Conservation (phyloP, 2,329 filamentous ascomycete genomes). For the Aureobasidium sp. region DNA sequence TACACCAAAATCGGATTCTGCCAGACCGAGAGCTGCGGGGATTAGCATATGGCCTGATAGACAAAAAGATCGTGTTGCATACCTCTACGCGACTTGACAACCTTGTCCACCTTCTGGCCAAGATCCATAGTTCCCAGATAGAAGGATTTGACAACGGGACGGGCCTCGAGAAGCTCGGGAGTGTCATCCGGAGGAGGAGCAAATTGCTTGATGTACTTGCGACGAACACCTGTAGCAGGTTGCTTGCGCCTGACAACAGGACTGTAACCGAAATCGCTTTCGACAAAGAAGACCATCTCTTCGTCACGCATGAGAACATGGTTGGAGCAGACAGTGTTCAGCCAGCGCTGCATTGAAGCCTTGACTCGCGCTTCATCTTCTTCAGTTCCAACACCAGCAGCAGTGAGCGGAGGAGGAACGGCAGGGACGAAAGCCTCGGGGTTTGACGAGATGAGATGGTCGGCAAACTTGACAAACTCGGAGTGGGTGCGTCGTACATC, state of each 20-base stretch:
- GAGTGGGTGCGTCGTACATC: conserved; percentile 93
- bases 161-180: conserved; percentile 80
- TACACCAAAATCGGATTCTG: conserved; percentile 87
- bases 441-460: conserved; percentile 95
- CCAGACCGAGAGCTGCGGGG: conserved; percentile 69
- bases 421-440: conserved; percentile 91
- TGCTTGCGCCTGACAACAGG: conserved; percentile 94
- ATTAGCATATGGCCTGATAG: conserved; percentile 22
- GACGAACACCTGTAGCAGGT: conserved; percentile 86
- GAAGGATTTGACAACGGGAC: conserved; percentile 88
- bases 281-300: conserved; percentile 97
- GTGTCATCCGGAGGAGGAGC: conserved; percentile 96
- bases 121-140: conserved; percentile 93
- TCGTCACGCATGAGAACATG: conserved; percentile 91
- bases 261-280: conserved; percentile 97
- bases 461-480: conserved; percentile 92
- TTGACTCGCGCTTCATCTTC: conserved; percentile 91
- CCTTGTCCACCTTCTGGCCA: conserved; percentile 90
- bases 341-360: conserved; percentile 82
- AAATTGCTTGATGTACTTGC: conserved; percentile 97
- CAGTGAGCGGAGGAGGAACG: conserved; percentile 88
- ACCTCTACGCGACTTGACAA: conserved; percentile 90
- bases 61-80: conserved; percentile 24
- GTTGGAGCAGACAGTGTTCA: conserved; percentile 87
- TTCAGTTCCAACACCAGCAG: conserved; percentile 88